Base-by-base conservation (phyloP, 1,139 yeast species). In the Magnusiomyces fungicola region DNA sequence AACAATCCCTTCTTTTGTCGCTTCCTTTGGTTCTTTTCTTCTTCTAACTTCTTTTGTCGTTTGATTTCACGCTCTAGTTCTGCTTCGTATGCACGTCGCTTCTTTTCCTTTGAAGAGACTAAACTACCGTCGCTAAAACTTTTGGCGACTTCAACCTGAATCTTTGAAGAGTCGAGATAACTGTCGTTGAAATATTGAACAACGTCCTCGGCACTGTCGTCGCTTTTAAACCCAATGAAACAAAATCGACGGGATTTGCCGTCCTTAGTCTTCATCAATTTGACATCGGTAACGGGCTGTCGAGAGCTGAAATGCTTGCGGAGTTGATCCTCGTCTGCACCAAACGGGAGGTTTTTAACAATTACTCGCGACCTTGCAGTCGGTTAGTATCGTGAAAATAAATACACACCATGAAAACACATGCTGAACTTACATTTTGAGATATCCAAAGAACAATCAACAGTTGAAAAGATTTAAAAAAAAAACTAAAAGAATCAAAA, bases 191-290 rank as follows among this genome's bases (percentile, higher is more conserved):
- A 92, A 66, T 77, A 88, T 45, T 71, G 73, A 5, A 83, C 92
- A 0, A 97, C 96, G 45, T 73, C 76, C 48, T 75, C 78, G 0
- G 98, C 98, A 61, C 87, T 96, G 4, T 69, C 75, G 24, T 70
- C 73, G 16, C 80, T 73, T 60, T 80, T 83, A 66, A 77, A 92
- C 0, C 99, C 99, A 51, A 94, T 73, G 61, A 92, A 92, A 14
- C 96, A 97, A 72, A 94, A 94, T 57, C 95, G 74, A 67, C 99
- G 79, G 14, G 96, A 85, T 61, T 83, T 85, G 32, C 98, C 98
- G 58, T 79, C 80, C 58, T 83, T 75, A 56, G 83, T 84, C 58
- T 78, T 82, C 78, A 89, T 78, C 45, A 92, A 72, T 65, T 85
- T 88, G 43, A 87, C 92, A 73, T 92, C 98, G 0, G 97, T 87